Base-by-base conservation (phyloP, 768 basidiomycete genomes). In the Mycena sanguinolenta region DNA sequence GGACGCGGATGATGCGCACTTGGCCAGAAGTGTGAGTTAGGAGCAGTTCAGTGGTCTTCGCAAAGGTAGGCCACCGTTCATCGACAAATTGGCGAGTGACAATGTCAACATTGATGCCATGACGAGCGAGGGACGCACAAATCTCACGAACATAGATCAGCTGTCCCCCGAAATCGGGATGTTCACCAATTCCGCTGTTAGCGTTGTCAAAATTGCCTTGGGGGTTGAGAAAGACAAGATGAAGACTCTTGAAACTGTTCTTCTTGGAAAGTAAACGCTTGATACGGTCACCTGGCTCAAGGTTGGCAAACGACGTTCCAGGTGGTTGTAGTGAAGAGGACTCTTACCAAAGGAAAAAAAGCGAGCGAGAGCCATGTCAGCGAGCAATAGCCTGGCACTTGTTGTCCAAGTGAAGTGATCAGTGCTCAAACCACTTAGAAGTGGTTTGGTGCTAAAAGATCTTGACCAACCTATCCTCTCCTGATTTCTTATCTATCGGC, bases 21-120 rank as follows among this genome's bases (percentile, higher is more conserved):
- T 49, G 46, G 46, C 46, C 46, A 49, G 46, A 49, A 49, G 46
- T 49, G 46, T 49, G 46, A 49, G 46, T 49, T 49, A n/a, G 13
- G n/a, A 49, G 46, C 46, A 49, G 4, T 23, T 49, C 46, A n/a
- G n/a, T 49, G 46, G 46, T 49, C 46, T 49, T 49, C 46, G 6
- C 46, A 49, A 49, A 49, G 46, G 46, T 23, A 49, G 46, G 46
- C 46, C 46, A 49, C 46, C 46, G 46, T 49, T 49, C 46, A 49
- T 49, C 46, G 23, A n/a, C n/a, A n/a, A 49, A 49, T 49, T 49
- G 46, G 46, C 46, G 46, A n/a, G 46, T 49, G n/a, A 49, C 46
- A 49, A 49, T 49, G 46, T 49, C 46, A 49, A 49, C 46, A 49
- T 49, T 49, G 46, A 49, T 49, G n/a, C 46, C 46, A 49, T 49